Base-by-base conservation (phyloP, 495 filamentous ascomycete species). In the Penicillium psychrofluorescens region DNA sequence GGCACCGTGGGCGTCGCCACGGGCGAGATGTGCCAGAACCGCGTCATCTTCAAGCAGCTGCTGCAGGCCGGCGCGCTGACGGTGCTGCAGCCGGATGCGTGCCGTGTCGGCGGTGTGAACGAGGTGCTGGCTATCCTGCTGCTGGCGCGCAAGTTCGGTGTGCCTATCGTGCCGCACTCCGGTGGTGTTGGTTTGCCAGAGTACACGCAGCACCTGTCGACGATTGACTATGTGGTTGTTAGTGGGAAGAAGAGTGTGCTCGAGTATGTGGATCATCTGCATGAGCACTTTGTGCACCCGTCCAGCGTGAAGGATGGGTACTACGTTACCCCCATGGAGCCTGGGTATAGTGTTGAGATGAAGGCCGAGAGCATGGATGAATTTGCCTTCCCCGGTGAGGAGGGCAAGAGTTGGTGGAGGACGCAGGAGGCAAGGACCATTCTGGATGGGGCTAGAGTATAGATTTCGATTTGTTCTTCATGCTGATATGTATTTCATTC, bases 1-100 rank as follows among this genome's bases (percentile, higher is more conserved):
- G 81, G 81, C 45, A 45, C 67, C 29, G 83, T 95, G 52, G 86
- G 86, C 36, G 90, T 95, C 14, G 90, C 90, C 11, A 95, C 90
- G 0, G 90, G 90, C 41, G 90, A 95, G 69, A 95, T 95, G 90
- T 94, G 88, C 70, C 90, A 95, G 73, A 95, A 95, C 69, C 77
- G 90, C 7, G 86, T 95, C 8, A 77, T 95, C 45, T 95, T 95
- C 77, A 95, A 95, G 76, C 90, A 95, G 67, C 75, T 95, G 37
- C 71, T 95, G 15, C 77, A 81, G 53, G 66, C 79, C 29, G 80
- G 83, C 43, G 86, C 89, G 35, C 81, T 96, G 58, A 90, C 91
- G 50, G 78, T 95, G 7, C 87, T 88, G 55, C 90, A 96, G 66
- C 82, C 91, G 48, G 90, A 96, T 51, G 90, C 90, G 2, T 96